These are phyloP conservation scores for Blastocystis sp. DNA, from an alignment of 352 stramenopile genomes.

Conservation along the genomic window DNA sequence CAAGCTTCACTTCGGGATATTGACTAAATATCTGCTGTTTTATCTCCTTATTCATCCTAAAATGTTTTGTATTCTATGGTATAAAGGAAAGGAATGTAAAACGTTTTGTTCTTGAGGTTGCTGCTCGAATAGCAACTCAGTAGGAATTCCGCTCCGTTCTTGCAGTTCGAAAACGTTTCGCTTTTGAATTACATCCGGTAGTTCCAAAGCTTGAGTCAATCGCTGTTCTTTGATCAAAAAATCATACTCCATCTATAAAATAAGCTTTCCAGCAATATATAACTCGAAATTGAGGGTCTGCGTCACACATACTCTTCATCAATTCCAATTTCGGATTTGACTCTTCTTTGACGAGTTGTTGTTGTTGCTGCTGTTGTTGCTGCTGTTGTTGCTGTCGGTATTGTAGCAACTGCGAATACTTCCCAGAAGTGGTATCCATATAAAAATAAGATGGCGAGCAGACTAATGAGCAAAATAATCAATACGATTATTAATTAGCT, in stretches of 20 bases:
- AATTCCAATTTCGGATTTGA: too few species aligned
- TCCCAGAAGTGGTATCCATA: too few species aligned
- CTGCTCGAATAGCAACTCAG: conserved; percentile 41
- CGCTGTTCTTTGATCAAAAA: background rate
- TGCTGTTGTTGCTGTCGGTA: too few species aligned
- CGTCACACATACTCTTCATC: too few species aligned
- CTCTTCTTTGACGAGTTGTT: too few species aligned
- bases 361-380: too few species aligned
- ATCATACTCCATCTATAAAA: background rate
- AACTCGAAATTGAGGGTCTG: too few species aligned
- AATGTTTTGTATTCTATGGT: conserved; percentile 32
- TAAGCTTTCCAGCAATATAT: too few species aligned
- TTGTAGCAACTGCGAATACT: too few species aligned
- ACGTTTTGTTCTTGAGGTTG: conserved; percentile 51
- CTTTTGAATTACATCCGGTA: background rate
- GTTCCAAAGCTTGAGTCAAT: background rate
- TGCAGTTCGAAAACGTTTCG: background rate
- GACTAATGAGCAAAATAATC: too few species aligned
- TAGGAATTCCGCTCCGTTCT: background rate
- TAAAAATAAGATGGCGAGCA: too few species aligned
- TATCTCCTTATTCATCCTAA: conserved; percentile 34
- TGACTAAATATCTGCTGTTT: conserved; percentile 52
- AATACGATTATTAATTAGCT: too few species aligned
- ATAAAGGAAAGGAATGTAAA: background rate
- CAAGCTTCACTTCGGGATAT: conserved; percentile 24